These are phyloP conservation scores for Boletus pseudo-olivaceus DNA, from an alignment of 768 basidiomycete species.

Conservation along the genomic window DNA sequence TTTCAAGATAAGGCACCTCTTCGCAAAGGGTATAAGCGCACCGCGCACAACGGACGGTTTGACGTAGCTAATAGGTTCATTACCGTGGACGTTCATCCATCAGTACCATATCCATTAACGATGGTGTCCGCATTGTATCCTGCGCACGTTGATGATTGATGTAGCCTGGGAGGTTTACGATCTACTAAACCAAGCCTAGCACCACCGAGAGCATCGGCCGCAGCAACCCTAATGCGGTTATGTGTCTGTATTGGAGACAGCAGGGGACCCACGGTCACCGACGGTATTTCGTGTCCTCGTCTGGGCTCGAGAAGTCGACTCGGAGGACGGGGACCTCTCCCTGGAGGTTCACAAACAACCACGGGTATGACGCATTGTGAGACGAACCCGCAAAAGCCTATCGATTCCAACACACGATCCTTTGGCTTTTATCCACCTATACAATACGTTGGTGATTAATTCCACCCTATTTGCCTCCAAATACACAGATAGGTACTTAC, in stretches of 20 bases:
- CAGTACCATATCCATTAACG: not conserved
- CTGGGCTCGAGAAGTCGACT: not conserved
- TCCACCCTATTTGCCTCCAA: not conserved
- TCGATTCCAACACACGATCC: not conserved
- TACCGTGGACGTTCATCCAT: conserved; percentile 7
- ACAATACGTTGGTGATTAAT: not conserved
- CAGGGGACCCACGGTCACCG: conserved; percentile 3
- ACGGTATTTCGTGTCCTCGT: not conserved
- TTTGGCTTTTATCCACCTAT: not conserved
- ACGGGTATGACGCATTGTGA: conserved; percentile 1
- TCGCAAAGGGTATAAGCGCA: conserved; percentile 13
- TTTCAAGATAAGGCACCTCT: conserved; percentile 8
- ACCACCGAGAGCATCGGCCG: conserved; percentile 18
- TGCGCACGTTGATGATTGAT: not conserved
- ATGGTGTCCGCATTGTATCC: not conserved
- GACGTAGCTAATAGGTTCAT: conserved; percentile 7
- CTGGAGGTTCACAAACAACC: not conserved
- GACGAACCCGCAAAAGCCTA: conserved; percentile 3
- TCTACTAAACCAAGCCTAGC: conserved; percentile 5
- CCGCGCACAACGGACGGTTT: conserved; percentile 13
- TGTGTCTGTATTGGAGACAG: not conserved
- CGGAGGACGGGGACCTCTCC: not conserved
- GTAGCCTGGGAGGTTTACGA: not conserved
- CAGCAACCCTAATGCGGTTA: conserved; percentile 12
- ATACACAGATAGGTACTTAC: not conserved